Conservation (phyloP, 1,284 basidiomycete genomes). For the Cryptococcus jaspeensis region DNA sequence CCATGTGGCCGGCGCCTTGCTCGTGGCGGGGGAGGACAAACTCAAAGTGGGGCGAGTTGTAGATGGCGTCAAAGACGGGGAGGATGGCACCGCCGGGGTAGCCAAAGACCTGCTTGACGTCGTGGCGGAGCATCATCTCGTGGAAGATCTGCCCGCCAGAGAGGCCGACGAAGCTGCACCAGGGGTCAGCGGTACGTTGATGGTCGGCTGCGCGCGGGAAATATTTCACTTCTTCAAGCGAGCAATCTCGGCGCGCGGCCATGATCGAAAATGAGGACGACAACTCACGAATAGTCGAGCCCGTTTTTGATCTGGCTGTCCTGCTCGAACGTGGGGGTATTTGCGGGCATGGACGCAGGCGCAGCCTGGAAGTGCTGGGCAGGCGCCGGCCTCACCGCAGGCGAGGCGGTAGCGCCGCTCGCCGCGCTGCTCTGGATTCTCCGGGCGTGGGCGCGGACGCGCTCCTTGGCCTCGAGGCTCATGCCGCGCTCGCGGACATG, state of each 20-base stretch:
- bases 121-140: conserved; percentile 98
- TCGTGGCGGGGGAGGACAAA: conserved; percentile 96
- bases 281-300: conserved; percentile 46
- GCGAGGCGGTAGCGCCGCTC: conserved; percentile 56
- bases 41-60: conserved; percentile 92
- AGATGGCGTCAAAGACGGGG: conserved; percentile 98
- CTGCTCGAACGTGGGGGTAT: conserved; percentile 27
- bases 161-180: conserved; percentile 75
- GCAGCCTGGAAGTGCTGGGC: conserved; percentile 48
- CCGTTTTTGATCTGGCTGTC: conserved; percentile 32
- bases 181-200: neutral
- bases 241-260: neutral
- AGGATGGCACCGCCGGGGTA: conserved; percentile 98
- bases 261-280: neutral
- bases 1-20: conserved; percentile 98
- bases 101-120: conserved; percentile 95
- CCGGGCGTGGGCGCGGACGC: conserved; percentile 66
- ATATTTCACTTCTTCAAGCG: neutral
- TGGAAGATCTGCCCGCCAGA: conserved; percentile 98
- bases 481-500: conserved; percentile 33
- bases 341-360: conserved; percentile 36
- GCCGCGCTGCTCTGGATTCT: conserved; percentile 67
- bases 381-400: conserved; percentile 53
- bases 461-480: conserved; percentile 53
- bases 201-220: neutral